These are phyloP conservation scores for Ambrosia hybrid DNA, from an alignment of 140 eudicot genomes.

Conservation along the genomic window DNA sequence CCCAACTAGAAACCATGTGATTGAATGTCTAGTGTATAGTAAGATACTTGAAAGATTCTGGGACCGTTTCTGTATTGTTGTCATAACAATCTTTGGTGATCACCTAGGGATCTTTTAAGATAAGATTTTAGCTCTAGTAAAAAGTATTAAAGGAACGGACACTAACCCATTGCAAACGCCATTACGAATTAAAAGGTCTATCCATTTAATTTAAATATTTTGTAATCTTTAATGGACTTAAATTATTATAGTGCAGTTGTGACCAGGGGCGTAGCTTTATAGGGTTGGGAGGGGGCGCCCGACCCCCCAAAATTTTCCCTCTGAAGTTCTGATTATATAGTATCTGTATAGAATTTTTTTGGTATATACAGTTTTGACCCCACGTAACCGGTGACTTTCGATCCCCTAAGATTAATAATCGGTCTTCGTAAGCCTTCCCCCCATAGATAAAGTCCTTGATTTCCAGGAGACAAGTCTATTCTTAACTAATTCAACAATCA, in stretches of 20 bases:
- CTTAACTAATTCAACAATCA: too few species aligned
- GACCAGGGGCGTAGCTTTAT: too few species aligned
- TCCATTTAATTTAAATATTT: not conserved
- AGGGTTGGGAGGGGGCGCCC: too few species aligned
- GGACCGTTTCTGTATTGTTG: slow-evolving; percentile 11
- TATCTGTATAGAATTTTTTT: too few species aligned
- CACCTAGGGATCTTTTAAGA: slow-evolving; percentile 12
- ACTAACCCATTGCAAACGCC: slow-evolving; percentile 3
- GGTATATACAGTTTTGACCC: too few species aligned
- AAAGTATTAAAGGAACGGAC: not conserved
- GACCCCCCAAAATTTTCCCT: too few species aligned
- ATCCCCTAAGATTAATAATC: too few species aligned
- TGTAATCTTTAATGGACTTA: not conserved
- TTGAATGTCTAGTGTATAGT: slow-evolving; percentile 12
- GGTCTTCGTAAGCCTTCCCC: too few species aligned
- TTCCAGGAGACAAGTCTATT: too few species aligned
- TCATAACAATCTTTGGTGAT: slow-evolving; percentile 13
- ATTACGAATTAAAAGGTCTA: not conserved
- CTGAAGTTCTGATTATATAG: too few species aligned
- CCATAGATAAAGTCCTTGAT: too few species aligned
- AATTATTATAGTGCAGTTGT: not conserved
- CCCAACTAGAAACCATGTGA: slow-evolving; percentile 16
- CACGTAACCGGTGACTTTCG: too few species aligned
- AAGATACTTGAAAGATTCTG: slow-evolving; percentile 8
- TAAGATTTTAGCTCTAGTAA: not conserved